Evolutionary conservation across 306 rosid species (phyloP), one percentile per base, ranked within the genome.

Genomic region (Glycine soja): DNA sequence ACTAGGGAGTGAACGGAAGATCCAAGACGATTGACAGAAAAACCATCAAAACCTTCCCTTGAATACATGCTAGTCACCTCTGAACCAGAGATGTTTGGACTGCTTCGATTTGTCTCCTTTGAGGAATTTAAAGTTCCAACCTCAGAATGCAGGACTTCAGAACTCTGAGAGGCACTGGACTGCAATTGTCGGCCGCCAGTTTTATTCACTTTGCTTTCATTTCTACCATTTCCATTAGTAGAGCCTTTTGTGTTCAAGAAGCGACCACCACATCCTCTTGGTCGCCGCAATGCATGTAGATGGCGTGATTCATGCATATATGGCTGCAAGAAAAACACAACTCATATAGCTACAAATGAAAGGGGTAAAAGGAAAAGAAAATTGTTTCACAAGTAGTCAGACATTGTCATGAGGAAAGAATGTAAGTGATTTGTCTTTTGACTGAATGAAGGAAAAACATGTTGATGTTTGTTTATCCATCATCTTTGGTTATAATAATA

Each of bases 281-380:
- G 93, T 48, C 97, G 87, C 51, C 97, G 88, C 90, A 88, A 75
- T 11, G 97, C 97, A 46, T 93, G 97, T 67, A 83, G 93, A 85
- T 93, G 97, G 57, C 97, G 97, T 0, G 97, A 93, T 80, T 93
- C 93, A 58, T 93, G 97, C 93, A 93, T 90, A 71, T 93, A 93
- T 11, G 94, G 91, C 97, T 93, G 87, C 63, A 85, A 64, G 74
- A 81, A 61, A 78, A 72, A 76, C 54, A 81, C 42, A 16, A 65
- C 11, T 24, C 30, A 34, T 67, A 73, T 46, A 11, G 1, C 30
- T 24, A 58, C 2, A 2, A 0, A 8, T 6, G 9, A 30, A 11
- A 70, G 12, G 8, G 42, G 16, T 30, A 8, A 36, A 14, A 56
- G 30, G 71, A 32, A 19, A 64, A 34, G 18, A 51, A 63, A 2